Base-by-base conservation (phyloP, 495 filamentous ascomycete species). In the Hypoxylon lienhwacheense region DNA sequence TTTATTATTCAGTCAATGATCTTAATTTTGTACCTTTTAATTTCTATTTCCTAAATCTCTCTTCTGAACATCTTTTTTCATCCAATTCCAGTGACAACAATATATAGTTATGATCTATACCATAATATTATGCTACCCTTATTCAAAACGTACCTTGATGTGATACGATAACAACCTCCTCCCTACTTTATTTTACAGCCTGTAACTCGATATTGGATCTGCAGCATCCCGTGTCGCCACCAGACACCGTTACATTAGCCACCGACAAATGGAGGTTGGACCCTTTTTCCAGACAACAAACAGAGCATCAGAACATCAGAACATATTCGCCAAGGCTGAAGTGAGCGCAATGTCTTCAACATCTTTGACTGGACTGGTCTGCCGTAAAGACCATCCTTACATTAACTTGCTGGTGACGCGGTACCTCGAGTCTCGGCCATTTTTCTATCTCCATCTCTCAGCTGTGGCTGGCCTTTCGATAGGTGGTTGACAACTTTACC, bases 361-460 rank as follows among this genome's bases (percentile, higher is more conserved):
- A n/a, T n/a, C n/a, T n/a, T n/a, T n/a, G n/a, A n/a, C n/a, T 34
- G 29, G 16, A 7, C 15, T 3, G 21, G n/a, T 20, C 33, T 12
- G 41, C 32, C 22, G 25, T 35, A 17, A 42, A 25, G 7, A 28
- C 22, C 43, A 41, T 16, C 41, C 15, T 20, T 32, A 25, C 10
- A 32, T 3, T 16, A 4, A 32, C 46, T 39, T 29, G 46, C 37
- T n/a, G 7, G 34, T 28, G 16, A 43, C 20, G 16, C 7, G 19
- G 17, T 19, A 34, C 8, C 2, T 7, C 10, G 15, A 26, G 24
- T 35, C 14, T 43, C 56, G 56, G 56, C 39, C 4, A 8, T 55
- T 44, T 36, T 46, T 60, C 16, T 60, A 39, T 24, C 5, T 16
- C 58, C 58, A 47, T 20, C 7, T n/a, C 41, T 61, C 51, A 47